Conservation (phyloP, 2,329 filamentous ascomycete genomes). For the Fusarium humuli region DNA sequence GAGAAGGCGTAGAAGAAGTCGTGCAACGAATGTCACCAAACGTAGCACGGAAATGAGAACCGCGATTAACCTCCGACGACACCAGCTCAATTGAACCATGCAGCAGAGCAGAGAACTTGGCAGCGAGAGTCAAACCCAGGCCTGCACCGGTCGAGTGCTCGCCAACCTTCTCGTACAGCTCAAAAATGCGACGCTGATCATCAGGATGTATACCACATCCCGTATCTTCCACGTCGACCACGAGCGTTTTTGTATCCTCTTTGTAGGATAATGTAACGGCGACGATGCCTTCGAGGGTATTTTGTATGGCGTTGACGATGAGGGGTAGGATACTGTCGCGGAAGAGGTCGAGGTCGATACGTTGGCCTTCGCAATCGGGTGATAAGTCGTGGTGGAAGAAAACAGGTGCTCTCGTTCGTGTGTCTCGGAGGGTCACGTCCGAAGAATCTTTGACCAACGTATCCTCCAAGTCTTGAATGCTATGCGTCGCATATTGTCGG, state of each 20-base stretch:
- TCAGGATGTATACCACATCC: constrained; percentile 54
- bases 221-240: constrained; percentile 57
- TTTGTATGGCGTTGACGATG: constrained; percentile 57
- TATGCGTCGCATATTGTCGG: constrained; percentile 46
- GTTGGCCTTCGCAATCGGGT: constrained; percentile 47
- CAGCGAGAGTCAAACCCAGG: constrained; percentile 57
- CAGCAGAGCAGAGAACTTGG: constrained; percentile 55
- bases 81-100: constrained; percentile 54
- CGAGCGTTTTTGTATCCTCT: constrained; percentile 47
- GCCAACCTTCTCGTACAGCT: constrained; percentile 57
- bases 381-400: constrained; percentile 30
- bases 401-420: constrained; percentile 23
- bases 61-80: constrained; percentile 50
- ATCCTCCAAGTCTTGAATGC: constrained; percentile 25
- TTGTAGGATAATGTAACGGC: constrained; percentile 49
- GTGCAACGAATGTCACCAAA: constrained; percentile 28
- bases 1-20: not conserved
- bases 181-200: constrained; percentile 55
- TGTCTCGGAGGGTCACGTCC: constrained; percentile 3
- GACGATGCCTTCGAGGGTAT: constrained; percentile 53
- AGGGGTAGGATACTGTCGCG: constrained; percentile 57
- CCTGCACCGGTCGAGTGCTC: constrained; percentile 54
- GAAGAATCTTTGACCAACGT: constrained; percentile 25
- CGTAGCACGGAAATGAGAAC: constrained; percentile 54
- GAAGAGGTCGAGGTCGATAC: constrained; percentile 53